These are phyloP conservation scores for Sambucus nigra DNA, from an alignment of 129 eudicot genomes.

Conservation along the genomic window DNA sequence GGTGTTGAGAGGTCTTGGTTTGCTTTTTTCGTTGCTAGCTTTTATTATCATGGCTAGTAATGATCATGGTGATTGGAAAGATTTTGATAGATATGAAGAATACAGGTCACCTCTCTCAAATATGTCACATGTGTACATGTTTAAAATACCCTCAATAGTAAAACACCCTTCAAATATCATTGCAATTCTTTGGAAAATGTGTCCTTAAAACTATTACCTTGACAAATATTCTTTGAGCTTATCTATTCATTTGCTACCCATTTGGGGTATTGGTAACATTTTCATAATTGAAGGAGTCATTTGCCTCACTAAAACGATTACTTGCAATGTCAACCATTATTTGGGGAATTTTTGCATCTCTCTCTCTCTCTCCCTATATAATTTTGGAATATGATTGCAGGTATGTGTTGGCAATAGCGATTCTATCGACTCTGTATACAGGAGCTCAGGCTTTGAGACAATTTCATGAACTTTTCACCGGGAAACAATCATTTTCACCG, in stretches of 20 bases:
- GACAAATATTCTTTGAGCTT: no score
- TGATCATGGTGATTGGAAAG: slow-evolving; percentile 47
- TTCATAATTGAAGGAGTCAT: background rate
- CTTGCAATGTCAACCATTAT: no score
- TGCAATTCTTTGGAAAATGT: no score
- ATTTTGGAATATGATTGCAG: slow-evolving; percentile 18
- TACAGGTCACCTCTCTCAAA: slow-evolving; percentile 29
- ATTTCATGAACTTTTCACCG: slow-evolving; percentile 43
- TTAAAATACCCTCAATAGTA: no score
- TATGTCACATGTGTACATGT: background rate
- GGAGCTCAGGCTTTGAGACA: slow-evolving; percentile 66
- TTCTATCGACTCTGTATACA: slow-evolving; percentile 66
- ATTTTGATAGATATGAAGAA: slow-evolving; percentile 57
- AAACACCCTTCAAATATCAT: no score
- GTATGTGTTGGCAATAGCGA: slow-evolving; percentile 78
- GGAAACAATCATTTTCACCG: slow-evolving; percentile 26
- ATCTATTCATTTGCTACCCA: background rate
- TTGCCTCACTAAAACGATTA: no score
- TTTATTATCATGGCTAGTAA: slow-evolving; percentile 74
- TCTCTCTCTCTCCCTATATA: no score
- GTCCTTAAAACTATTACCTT: no score
- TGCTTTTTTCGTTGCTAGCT: slow-evolving; percentile 56
- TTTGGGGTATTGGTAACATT: background rate
- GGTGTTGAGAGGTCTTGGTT: slow-evolving; percentile 27
- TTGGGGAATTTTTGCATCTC: no score